Conservation (phyloP, 345 rosid genomes). For the Cochlearia excelsa region DNA sequence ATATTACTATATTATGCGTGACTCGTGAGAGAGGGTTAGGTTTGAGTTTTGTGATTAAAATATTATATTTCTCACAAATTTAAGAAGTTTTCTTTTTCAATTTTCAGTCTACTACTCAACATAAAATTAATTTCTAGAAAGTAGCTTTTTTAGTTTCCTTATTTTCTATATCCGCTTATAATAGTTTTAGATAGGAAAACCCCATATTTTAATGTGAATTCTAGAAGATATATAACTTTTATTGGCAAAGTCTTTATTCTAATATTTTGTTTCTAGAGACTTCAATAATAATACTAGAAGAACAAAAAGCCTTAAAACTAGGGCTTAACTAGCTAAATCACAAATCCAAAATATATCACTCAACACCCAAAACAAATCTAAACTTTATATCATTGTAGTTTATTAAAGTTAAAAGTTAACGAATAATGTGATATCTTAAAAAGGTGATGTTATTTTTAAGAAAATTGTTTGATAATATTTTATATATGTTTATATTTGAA, state of each 20-base stretch:
- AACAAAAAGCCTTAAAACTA: too few species aligned
- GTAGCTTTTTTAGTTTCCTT: neutral
- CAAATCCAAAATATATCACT: too few species aligned
- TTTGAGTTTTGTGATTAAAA: constrained; percentile 16
- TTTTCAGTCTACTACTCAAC: constrained; percentile 24
- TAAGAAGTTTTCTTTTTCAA: constrained; percentile 6
- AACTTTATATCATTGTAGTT: too few species aligned
- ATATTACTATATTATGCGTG: neutral
- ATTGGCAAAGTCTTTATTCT: constrained; percentile 8
- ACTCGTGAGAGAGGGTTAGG: constrained; percentile 7
- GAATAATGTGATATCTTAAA: too few species aligned
- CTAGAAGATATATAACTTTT: constrained; percentile 17
- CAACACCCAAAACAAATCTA: too few species aligned
- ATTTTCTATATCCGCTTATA: constrained; percentile 7
- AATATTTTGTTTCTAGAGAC: neutral
- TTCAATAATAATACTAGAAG: constrained; percentile 3
- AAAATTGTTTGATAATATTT: too few species aligned
- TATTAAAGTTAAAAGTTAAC: too few species aligned
- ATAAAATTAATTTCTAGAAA: constrained; percentile 25
- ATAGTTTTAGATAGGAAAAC: constrained; percentile 2
- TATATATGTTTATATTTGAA: too few species aligned
- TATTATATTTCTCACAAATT: constrained; percentile 1
- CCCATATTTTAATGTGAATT: neutral
- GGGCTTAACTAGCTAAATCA: too few species aligned
- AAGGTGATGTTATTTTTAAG: too few species aligned